Conservation (phyloP, 371 early-diverging fungal species). For the Actinomucor elegans region DNA sequence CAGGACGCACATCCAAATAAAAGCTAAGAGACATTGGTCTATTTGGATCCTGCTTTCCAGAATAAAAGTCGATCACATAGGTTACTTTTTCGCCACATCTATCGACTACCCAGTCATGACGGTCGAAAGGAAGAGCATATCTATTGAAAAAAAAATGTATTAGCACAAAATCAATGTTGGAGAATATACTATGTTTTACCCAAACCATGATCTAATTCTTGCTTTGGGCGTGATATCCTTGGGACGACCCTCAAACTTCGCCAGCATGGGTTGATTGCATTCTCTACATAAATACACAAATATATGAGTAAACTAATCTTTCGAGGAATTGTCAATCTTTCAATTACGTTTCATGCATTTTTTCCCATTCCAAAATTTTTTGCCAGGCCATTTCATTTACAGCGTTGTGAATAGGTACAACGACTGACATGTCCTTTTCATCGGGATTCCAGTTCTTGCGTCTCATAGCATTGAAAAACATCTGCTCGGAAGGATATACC, state of each 20-base stretch:
- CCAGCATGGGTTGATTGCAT: constrained; percentile 71
- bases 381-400: constrained; percentile 94
- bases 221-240: constrained; percentile 87
- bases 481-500: constrained; percentile 96
- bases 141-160: constrained; percentile 21
- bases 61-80: constrained; percentile 96
- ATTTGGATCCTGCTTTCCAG: constrained; percentile 63
- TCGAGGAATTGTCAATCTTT: too few relatives aligned
- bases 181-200: constrained; percentile 35
- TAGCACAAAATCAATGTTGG: not conserved
- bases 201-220: constrained; percentile 66
- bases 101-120: constrained; percentile 97
- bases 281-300: constrained; percentile 27
- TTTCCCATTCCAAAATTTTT: constrained; percentile 91
- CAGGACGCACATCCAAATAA: constrained; percentile 90
- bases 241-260: constrained; percentile 87
- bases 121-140: constrained; percentile 85
- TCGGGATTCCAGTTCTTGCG: constrained; percentile 85
- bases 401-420: constrained; percentile 64
- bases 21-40: constrained; percentile 68
- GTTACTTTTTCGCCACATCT: constrained; percentile 89
- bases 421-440: constrained; percentile 61
- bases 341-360: constrained; percentile 56
- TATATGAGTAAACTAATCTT: too few relatives aligned
- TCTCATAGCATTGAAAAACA: constrained; percentile 92